Conservation (phyloP, 2,329 filamentous ascomycete genomes). For the Diplodia sapinea region DNA sequence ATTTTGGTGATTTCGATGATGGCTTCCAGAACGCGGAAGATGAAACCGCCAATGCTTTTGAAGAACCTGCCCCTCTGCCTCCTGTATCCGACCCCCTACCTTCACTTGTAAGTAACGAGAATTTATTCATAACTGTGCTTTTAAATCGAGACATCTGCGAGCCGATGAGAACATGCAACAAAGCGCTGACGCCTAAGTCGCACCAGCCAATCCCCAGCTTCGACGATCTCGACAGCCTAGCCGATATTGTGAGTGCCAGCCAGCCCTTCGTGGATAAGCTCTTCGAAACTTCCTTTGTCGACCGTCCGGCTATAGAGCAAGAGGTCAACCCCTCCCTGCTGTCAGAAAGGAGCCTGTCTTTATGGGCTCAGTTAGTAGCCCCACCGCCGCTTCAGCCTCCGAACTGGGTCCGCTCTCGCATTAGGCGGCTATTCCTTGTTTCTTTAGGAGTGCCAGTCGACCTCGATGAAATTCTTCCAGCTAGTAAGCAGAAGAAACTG, state of each 20-base stretch:
- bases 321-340: conserved; percentile 62
- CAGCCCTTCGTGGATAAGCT: conserved; percentile 67
- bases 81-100: conserved; percentile 50
- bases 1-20: conserved; percentile 55
- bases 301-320: conserved; percentile 38
- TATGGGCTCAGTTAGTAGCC: conserved; percentile 96
- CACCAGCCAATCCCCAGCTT: conserved; percentile 71
- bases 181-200: conserved; percentile 39
- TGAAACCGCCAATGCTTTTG: conserved; percentile 48
- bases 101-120: conserved; percentile 55
- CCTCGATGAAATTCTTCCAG: conserved; percentile 94
- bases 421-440: conserved; percentile 91
- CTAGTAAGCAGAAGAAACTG: conserved; percentile 97
- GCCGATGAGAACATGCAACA: conserved; percentile 29
- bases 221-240: conserved; percentile 59
- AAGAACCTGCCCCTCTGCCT: conserved; percentile 47
- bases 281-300: conserved; percentile 58
- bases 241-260: conserved; percentile 65
- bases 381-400: conserved; percentile 93
- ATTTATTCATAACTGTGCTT: conserved; percentile 43
- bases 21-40: conserved; percentile 36
- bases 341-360: conserved; percentile 82
- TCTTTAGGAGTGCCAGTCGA: conserved; percentile 96
- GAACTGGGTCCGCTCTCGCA: conserved; percentile 96
- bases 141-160: conserved; percentile 37